phyloP scores from a whole-genome alignment of 306 rosid genomes.

The Potentilla sterilis region DNA sequence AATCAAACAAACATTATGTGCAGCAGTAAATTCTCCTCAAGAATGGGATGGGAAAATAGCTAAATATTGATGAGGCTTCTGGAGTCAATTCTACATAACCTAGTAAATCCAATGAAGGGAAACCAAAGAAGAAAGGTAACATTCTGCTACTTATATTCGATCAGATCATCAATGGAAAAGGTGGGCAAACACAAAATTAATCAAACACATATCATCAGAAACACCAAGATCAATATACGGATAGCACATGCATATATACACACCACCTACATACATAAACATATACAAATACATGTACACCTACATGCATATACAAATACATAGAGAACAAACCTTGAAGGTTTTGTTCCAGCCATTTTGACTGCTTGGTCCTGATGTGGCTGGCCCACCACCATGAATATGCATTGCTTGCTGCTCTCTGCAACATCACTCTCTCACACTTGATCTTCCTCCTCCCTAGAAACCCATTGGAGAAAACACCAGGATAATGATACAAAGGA shows the following conservation, averaged over 20 bases:
- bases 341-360: conserved; percentile 95
- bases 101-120: background rate
- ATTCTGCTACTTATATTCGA: background rate
- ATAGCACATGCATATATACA: too few species aligned
- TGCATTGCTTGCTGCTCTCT: conserved; percentile 92
- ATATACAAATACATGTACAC: background rate
- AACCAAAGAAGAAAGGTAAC: background rate
- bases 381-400: conserved; percentile 99
- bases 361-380: conserved; percentile 93
- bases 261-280: too few species aligned
- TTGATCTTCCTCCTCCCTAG: conserved; percentile 17
- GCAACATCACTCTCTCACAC: conserved; percentile 50
- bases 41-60: background rate
- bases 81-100: background rate
- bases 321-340: conserved; percentile 61
- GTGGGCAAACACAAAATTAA: background rate
- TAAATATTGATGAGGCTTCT: background rate
- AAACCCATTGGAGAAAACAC: conserved; percentile 26
- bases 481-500: background rate
- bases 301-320: background rate
- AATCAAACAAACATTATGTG: background rate
- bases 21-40: background rate
- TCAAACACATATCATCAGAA: background rate
- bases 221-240: background rate
- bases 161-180: background rate